These are phyloP conservation scores for Coniochaeta sp. DNA, from an alignment of 2,329 filamentous ascomycete species.

Conservation along the genomic window DNA sequence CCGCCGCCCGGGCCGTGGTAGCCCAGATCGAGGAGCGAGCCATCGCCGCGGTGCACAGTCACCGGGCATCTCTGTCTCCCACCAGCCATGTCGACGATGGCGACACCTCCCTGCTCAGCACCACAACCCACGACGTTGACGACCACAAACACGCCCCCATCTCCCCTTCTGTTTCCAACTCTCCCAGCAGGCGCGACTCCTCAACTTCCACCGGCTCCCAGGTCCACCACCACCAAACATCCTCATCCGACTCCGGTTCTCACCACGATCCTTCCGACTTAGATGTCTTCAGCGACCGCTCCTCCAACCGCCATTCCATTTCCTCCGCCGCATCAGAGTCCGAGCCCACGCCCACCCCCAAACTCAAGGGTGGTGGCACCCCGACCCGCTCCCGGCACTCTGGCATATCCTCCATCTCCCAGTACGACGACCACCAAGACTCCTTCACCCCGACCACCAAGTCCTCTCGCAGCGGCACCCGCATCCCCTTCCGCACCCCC, in stretches of 20 bases:
- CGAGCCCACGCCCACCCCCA: conserved; percentile 7
- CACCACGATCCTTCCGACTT: conserved; percentile 46
- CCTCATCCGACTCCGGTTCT: conserved; percentile 29
- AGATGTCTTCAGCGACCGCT: conserved; percentile 51
- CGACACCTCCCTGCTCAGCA: conserved; percentile 14
- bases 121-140: conserved; percentile 8
- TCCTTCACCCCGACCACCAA: conserved; percentile 37
- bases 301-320: no score
- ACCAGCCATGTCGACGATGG: conserved; percentile 12
- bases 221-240: conserved; percentile 12
- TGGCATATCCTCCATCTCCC: conserved; percentile 42
- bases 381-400: conserved; percentile 35
- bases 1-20: conserved; percentile 43
- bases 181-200: neutral
- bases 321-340: no score
- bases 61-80: neutral
- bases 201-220: conserved; percentile 15
- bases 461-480: conserved; percentile 41
- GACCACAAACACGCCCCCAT: conserved; percentile 8
- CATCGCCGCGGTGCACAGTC: conserved; percentile 8
- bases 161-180: neutral
- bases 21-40: conserved; percentile 35
- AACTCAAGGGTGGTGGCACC: conserved; percentile 25
- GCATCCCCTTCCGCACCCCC: conserved; percentile 62
- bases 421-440: conserved; percentile 39